Evolutionary conservation across 2,329 filamentous ascomycete genomes (phyloP), one percentile per base, ranked within the genome.

Genomic region (Talaromyces sp.): DNA sequence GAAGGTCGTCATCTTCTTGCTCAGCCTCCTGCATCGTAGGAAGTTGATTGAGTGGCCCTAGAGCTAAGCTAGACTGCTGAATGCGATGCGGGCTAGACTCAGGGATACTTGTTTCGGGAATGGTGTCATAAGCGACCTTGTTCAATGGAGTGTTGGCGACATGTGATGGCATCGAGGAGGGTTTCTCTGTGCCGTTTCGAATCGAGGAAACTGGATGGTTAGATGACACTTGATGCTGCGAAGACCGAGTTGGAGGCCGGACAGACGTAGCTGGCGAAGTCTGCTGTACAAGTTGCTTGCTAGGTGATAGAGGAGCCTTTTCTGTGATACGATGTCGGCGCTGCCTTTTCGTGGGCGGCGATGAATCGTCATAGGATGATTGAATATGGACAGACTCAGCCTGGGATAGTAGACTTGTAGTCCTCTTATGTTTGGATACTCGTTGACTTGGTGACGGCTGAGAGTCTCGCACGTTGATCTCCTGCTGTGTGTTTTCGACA

Each of bases 61-160:
- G 25, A 5, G 22, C 34, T 36, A 15, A 27, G 62, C 40, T 10
- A 27, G n/a, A 19, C n/a, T 27, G 40, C 22, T 60, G 51, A 40
- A 19, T 67, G 25, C 65, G 70, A 40, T 71, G 72, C 1, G 76
- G 75, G 47, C 76, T 79, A 6, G 78, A 79, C 65, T 79, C 78
- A 4, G 77, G 77, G 22, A 78, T 73, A 58, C 72, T 78, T 5
- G 74, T 79, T 36, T 74, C 70, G 27, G 71, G 72, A 43, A 74
- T 67, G 45, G 73, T 70, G 49, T 76, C 72, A 11, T 68, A 70
- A 47, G 70, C 64, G 58, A 58, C 66, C 58, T 62, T 70, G 29
- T 74, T 72, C 51, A 77, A 68, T 22, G 78, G 78, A 5, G 78
- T 80, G 67, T 80, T 77, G 22, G 72, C 73, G n/a, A 80, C 71